phyloP scores from a whole-genome alignment of 2,329 filamentous ascomycete genomes.

The Sporothrix pseudoabietina region DNA sequence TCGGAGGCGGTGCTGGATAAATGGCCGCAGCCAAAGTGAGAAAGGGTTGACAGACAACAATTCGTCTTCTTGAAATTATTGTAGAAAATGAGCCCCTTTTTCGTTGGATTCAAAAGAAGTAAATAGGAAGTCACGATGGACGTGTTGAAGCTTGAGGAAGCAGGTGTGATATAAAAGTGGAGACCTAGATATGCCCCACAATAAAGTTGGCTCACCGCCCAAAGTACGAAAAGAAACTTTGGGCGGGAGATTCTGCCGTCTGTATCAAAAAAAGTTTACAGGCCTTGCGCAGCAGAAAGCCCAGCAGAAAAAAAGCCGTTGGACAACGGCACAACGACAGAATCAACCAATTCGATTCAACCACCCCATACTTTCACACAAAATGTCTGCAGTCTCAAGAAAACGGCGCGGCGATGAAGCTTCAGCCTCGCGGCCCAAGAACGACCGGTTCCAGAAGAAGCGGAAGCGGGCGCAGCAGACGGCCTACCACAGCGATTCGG shows the following conservation, averaged over 20 bases:
- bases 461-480: constrained; percentile 49
- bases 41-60: too few relatives aligned
- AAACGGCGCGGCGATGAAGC: constrained; percentile 29
- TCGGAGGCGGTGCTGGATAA: constrained; percentile 46
- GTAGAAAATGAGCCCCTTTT: background rate
- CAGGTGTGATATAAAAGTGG: constrained; percentile 10
- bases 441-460: constrained; percentile 46
- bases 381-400: constrained; percentile 23
- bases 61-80: background rate
- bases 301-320: background rate
- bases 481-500: constrained; percentile 53
- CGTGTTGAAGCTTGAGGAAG: background rate
- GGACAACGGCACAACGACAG: background rate
- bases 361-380: background rate
- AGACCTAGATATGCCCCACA: background rate
- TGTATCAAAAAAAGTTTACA: constrained; percentile 22
- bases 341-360: background rate
- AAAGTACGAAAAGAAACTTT: constrained; percentile 7
- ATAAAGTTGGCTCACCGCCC: constrained; percentile 16
- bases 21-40: constrained; percentile 12
- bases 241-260: constrained; percentile 16
- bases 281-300: background rate
- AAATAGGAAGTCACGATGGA: background rate
- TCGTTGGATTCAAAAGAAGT: background rate
- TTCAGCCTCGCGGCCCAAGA: background rate